A percentile compares a stretch with the other conserved stretches of the same genome.
Conservation (phyloP, 1,139 yeast genomes). For the Insectozyma bohioensis region DNA sequence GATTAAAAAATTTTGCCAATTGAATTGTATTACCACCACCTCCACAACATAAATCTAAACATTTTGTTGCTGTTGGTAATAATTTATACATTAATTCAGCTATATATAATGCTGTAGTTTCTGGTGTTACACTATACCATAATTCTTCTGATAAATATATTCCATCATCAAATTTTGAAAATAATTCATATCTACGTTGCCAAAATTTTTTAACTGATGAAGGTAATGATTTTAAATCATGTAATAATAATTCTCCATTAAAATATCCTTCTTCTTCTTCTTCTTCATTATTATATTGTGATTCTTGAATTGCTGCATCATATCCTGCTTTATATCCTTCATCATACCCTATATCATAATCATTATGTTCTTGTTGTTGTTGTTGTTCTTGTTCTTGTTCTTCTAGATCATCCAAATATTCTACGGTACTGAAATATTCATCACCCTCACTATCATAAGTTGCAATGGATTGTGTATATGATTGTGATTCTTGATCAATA, state of each 20-base stretch:
- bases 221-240: conserved; percentile 42
- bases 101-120: conserved; percentile 60
- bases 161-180: conserved; percentile 66
- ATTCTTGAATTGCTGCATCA: neutral
- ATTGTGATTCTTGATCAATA: no score
- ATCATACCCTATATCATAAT: conserved; percentile 2
- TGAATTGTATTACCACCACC: conserved; percentile 95
- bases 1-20: conserved; percentile 59
- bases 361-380: conserved; percentile 1
- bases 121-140: conserved; percentile 95
- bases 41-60: conserved; percentile 84
- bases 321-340: conserved; percentile 4
- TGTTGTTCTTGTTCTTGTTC: conserved; percentile 7
- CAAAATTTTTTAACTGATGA: conserved; percentile 53
- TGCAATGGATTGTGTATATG: no score
- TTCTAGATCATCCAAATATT: conserved; percentile 5
- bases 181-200: conserved; percentile 57
- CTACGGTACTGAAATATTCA: conserved; percentile 1
- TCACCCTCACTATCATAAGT: no score
- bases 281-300: neutral
- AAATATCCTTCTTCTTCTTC: conserved; percentile 17
- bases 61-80: conserved; percentile 41
- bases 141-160: conserved; percentile 70
- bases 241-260: conserved; percentile 38
- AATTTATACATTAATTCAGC: conserved; percentile 52